A percentile compares a stretch with the other conserved stretches of the same genome.
Conservation (phyloP, 306 rosid species). For the Prunus dulcis region DNA sequence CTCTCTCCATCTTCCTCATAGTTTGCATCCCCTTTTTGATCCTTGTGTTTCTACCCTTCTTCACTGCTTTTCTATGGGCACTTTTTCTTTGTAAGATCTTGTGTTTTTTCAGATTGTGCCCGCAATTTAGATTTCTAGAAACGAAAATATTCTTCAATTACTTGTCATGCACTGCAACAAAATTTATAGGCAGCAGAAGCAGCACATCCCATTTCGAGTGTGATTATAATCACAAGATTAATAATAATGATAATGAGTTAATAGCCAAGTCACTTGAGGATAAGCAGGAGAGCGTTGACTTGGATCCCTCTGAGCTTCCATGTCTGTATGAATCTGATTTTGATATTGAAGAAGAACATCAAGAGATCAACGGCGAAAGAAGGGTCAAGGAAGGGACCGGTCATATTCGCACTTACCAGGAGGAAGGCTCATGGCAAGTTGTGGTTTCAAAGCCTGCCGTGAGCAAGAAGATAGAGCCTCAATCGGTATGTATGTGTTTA, state of each 20-base stretch:
- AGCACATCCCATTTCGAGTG: background rate
- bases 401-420: background rate
- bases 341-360: slow-evolving; percentile 9
- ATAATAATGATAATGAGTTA: background rate
- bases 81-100: slow-evolving; percentile 7
- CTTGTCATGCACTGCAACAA: background rate
- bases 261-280: slow-evolving; percentile 8
- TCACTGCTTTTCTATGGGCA: slow-evolving; percentile 6
- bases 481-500: background rate
- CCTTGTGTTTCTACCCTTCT: slow-evolving; percentile 1
- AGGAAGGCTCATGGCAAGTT: background rate
- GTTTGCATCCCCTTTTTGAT: slow-evolving; percentile 8
- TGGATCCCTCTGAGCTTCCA: slow-evolving; percentile 21
- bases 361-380: background rate
- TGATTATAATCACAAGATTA: background rate
- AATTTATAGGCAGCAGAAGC: background rate
- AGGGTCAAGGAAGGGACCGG: background rate
- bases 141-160: background rate
- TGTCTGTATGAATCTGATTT: slow-evolving; percentile 14
- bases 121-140: background rate
- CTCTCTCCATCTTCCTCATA: background rate
- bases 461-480: background rate
- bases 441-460: background rate
- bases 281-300: slow-evolving; percentile 18
- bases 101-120: background rate